Base-by-base conservation (phyloP, 1,284 basidiomycete genomes). In the Tylopilus orsonianus region DNA sequence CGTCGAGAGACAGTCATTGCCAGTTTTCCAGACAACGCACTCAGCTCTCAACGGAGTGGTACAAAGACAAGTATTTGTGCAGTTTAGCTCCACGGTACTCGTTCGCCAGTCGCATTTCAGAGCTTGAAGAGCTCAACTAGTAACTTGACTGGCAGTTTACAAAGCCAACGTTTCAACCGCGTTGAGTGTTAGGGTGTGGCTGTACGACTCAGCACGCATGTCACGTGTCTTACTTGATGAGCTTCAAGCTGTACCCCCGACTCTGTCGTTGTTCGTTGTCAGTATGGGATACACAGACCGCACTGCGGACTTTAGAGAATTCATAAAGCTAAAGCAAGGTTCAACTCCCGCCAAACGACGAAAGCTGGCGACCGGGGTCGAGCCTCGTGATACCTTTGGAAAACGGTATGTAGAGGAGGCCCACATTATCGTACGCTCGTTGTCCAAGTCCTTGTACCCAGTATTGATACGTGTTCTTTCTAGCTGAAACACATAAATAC, bases 401-500 rank as follows among this genome's bases (percentile, higher is more conserved):
- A 85, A 81, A 66, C 77, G 81, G 59, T 91, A 86, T 64, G 59
- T 89, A 49, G 66, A 74, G 46, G 87, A 91, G 63, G 89, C 85
- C 4, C 84, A 89, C 61, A 77, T 75, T 33, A 79, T 91, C 55
- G 88, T 90, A 69, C 66, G 81, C 71, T 41, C 20, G 19, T 16
- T 30, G 30, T 42, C 35, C 35, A 4, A 26, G 14, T 41, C 9
- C 38, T 19, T 8, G 8, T 9, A 18, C n/a, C 29, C 44, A 14
- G 19, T 36, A 20, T 33, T 56, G 41, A 56, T 41, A 45, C 41
- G 45, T 29, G 30, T 14, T 24, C 24, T 37, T 44, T 35, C 37
- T 27, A 91, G 88, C 68, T 90, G 30, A 80, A 78, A 55, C 86
- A 90, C 57, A 84, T 93, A 50, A 75, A 73, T 53, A 83, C 82